Base-by-base conservation (phyloP, 2,329 filamentous ascomycete species). In the Neurospora sp. region DNA sequence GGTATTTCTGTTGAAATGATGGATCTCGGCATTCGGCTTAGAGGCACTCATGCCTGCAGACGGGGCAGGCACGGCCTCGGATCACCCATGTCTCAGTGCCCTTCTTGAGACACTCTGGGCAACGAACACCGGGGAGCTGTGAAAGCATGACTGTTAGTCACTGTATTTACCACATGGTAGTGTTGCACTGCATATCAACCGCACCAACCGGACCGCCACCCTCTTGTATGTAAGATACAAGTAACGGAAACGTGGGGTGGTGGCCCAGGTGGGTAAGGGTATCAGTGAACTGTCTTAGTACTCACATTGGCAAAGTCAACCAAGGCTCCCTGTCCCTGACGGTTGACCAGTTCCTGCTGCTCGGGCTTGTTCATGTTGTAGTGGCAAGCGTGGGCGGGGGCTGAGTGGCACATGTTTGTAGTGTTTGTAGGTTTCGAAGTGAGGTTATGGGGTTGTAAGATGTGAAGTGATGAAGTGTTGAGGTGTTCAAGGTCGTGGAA, bases 21-120 rank as follows among this genome's bases (percentile, higher is more conserved):
- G 23, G 15, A 36, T 28, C 23, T 62, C 52, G 52, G 23, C 52
- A 17, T 36, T 62, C 28, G 52, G 52, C 52, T 62, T 62, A 62
- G 28, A 62, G 52, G 28, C 52, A 62, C 52, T 62, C 52, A 62
- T 62, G 52, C 28, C 84, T 83, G 76, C 84, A 86, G 73, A 83
- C 82, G 39, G 82, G 81, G 74, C 85, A 87, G 67, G 79, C 78
- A 70, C 83, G 81, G 68, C 85, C 85, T 39, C 84, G 84, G 71
- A 86, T 84, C 33, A 87, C 85, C 85, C 85, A 87, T 62, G 84
- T 83, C 74, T 86, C 85, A 71, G 83, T 80, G 71, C 85, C 85
- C 66, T 80, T 78, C 57, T 78, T 75, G 67, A 81, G 80, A 73
- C 85, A 87, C 4, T 81, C 86, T 66, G 84, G 84, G 75, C 85